Percentiles rank a stretch among this genome's conserved stretches.
These are phyloP conservation scores for Plasmodium gonderi DNA, from an alignment of 169 alveolate genomes.

Conservation along the genomic window DNA sequence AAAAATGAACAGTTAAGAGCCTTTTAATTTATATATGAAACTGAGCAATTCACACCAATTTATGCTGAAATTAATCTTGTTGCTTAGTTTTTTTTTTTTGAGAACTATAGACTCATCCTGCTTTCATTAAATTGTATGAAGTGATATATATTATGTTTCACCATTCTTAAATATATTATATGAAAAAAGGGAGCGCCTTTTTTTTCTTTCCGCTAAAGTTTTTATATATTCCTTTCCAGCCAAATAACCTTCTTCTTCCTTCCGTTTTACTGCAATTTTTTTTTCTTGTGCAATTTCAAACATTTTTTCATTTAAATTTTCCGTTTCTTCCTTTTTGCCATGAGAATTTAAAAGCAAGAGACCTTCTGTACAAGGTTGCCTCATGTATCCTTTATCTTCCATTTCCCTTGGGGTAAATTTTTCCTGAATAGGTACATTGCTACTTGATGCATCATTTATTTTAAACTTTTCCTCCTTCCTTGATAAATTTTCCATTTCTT, in stretches of 20 bases:
- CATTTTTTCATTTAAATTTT: conserved; percentile 4
- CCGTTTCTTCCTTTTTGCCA: neutral
- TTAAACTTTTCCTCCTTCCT: neutral
- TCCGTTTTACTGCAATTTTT: conserved; percentile 33
- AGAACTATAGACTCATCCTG: neutral
- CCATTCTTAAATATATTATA: conserved; percentile 24
- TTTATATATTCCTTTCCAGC: conserved; percentile 48
- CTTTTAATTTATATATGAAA: neutral
- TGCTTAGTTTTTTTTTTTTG: neutral
- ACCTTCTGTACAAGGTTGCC: neutral
- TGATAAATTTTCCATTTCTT: conserved; percentile 36
- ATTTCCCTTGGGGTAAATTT: neutral
- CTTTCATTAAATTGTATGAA: neutral
- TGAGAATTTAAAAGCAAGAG: conserved; percentile 18
- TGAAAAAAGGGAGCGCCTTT: conserved; percentile 21
- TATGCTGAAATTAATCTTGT: neutral
- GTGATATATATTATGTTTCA: neutral
- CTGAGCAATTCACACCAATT: neutral
- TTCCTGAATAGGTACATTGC: neutral
- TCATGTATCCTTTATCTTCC: neutral
- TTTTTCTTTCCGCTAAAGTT: conserved; percentile 19
- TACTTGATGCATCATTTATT: neutral
- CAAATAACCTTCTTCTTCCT: conserved; percentile 18
- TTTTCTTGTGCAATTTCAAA: conserved; percentile 22
- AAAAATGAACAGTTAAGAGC: neutral